Conservation (phyloP, 2,329 filamentous ascomycete genomes). For the Penicillium concentricum region DNA sequence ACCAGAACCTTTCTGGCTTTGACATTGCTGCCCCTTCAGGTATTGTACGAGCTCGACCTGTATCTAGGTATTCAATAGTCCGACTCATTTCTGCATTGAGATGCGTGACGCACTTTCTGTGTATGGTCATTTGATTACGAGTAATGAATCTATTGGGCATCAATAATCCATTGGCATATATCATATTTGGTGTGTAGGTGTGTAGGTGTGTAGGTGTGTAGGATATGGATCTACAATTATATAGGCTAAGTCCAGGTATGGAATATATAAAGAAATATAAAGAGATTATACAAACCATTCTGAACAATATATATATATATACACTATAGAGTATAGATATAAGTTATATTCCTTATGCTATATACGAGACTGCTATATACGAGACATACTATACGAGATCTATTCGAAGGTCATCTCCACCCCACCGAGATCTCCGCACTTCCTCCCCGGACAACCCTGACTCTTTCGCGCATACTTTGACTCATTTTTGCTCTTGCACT, state of each 20-base stretch:
- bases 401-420: neutral
- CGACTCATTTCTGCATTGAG: conserved; percentile 8
- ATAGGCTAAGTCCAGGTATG: no score
- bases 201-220: no score
- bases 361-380: no score
- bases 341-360: no score
- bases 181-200: no score
- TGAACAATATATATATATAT: no score
- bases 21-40: conserved; percentile 1
- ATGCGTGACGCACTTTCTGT: conserved; percentile 5
- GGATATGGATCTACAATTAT: no score
- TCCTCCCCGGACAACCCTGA: conserved; percentile 5
- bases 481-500: neutral
- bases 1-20: conserved; percentile 10
- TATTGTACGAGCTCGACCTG: conserved; percentile 3
- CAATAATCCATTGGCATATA: neutral
- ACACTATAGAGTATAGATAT: no score
- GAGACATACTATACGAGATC: no score
- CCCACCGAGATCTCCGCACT: conserved; percentile 13
- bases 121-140: conserved; percentile 6
- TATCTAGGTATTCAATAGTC: conserved; percentile 9
- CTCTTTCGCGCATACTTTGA: neutral
- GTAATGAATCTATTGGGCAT: conserved; percentile 9
- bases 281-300: no score
- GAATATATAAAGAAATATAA: no score